These are phyloP conservation scores for Mercurialis annua DNA, from an alignment of 345 rosid genomes.

Conservation along the genomic window DNA sequence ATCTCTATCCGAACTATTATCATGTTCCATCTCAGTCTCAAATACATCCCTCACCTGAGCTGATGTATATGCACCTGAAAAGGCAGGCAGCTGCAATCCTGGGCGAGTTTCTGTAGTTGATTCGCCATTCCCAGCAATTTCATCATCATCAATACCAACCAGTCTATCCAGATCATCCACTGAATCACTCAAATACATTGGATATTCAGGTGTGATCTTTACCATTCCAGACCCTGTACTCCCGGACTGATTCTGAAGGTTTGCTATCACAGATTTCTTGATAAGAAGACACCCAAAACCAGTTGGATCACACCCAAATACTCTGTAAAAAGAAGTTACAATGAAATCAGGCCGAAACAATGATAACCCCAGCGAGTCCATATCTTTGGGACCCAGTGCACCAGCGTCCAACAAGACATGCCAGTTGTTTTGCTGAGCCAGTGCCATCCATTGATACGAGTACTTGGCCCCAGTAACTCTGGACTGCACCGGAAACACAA, in stretches of 20 bases:
- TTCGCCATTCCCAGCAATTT: slow-evolving; percentile 49
- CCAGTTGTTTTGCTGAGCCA: slow-evolving; percentile 99
- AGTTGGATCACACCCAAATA: slow-evolving; percentile 94
- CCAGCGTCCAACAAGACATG: slow-evolving; percentile 99
- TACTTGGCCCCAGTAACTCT: slow-evolving; percentile 96
- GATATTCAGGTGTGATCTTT: slow-evolving; percentile 93
- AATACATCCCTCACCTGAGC: slow-evolving; percentile 93
- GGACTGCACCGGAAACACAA: slow-evolving; percentile 97
- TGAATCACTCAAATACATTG: slow-evolving; percentile 87
- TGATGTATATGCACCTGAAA: slow-evolving; percentile 86
- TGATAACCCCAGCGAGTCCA: slow-evolving; percentile 97
- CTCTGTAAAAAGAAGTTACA: slow-evolving; percentile 92
- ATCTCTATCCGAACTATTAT: slow-evolving; percentile 75
- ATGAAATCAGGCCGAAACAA: slow-evolving; percentile 96
- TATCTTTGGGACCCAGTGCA: slow-evolving; percentile 96
- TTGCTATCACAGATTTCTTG: slow-evolving; percentile 94
- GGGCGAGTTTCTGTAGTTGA: slow-evolving; percentile 55
- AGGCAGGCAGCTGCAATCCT: slow-evolving; percentile 74
- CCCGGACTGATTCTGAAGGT: slow-evolving; percentile 90
- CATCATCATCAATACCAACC: slow-evolving; percentile 48
- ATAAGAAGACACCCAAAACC: slow-evolving; percentile 98
- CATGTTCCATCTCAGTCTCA: slow-evolving; percentile 85
- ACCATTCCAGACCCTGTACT: slow-evolving; percentile 93
- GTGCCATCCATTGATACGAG: slow-evolving; percentile 99
- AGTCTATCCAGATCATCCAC: slow-evolving; percentile 74